phyloP scores from a whole-genome alignment of 768 basidiomycete genomes.

The Suillus discolor region DNA sequence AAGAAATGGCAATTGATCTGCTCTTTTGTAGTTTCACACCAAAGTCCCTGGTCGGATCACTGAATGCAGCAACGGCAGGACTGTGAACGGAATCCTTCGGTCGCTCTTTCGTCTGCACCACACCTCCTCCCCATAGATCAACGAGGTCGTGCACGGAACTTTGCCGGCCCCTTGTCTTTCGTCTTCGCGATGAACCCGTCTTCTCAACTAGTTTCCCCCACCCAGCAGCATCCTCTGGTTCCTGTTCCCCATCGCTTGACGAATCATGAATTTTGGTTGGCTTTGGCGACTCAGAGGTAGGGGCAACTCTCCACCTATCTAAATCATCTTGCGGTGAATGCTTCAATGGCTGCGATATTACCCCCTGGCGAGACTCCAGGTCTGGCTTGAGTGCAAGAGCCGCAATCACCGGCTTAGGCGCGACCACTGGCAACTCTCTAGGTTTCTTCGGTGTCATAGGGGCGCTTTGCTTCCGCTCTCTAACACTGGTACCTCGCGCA shows the following conservation, averaged over 20 bases:
- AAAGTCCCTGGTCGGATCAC: conserved; percentile 18
- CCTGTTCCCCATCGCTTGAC: conserved; percentile 62
- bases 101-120: conserved; percentile 46
- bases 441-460: conserved; percentile 8
- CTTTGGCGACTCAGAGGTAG: conserved; percentile 26
- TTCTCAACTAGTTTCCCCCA: conserved; percentile 27
- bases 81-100: conserved; percentile 27
- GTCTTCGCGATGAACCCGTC: conserved; percentile 29
- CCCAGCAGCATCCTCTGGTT: conserved; percentile 49
- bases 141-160: conserved; percentile 85
- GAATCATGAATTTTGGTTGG: conserved; percentile 35
- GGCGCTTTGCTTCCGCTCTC: conserved; percentile 30
- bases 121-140: conserved; percentile 71
- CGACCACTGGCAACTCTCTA: conserved; percentile 3
- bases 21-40: conserved; percentile 21
- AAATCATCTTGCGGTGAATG: conserved; percentile 21
- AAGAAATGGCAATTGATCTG: conserved; percentile 21
- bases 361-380: background rate
- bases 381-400: conserved; percentile 3
- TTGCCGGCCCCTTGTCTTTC: conserved; percentile 60
- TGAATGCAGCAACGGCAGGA: conserved; percentile 21
- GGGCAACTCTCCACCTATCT: conserved; percentile 53
- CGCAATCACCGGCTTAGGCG: conserved; percentile 1
- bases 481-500: conserved; percentile 35
- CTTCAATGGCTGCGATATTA: background rate